These are phyloP conservation scores for Escallonia herrerae DNA, from an alignment of 129 eudicot species.

Conservation along the genomic window DNA sequence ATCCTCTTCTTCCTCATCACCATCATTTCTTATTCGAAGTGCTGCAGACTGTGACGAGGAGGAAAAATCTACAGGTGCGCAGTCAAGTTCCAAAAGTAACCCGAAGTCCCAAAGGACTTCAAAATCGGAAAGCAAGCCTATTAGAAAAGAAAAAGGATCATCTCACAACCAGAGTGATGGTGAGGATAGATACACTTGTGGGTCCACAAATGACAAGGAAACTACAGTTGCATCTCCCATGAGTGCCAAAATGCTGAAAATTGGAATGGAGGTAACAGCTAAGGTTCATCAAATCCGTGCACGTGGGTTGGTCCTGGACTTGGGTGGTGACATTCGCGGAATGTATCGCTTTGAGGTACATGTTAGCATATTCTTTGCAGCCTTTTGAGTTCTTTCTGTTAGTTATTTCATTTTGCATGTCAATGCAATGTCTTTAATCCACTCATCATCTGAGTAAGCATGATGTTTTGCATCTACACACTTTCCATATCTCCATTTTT, in stretches of 20 bases:
- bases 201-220: conserved; percentile 11
- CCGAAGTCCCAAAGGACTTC: not conserved
- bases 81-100: conserved; percentile 14
- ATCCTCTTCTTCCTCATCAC: conserved; percentile 27
- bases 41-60: conserved; percentile 55
- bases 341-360: conserved; percentile 85
- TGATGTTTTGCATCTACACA: no score
- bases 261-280: conserved; percentile 63
- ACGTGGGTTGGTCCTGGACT: conserved; percentile 76
- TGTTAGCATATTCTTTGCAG: not conserved
- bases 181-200: conserved; percentile 2
- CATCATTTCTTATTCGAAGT: conserved; percentile 43
- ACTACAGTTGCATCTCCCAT: conserved; percentile 20
- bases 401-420: not conserved
- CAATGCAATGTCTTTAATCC: not conserved
- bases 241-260: conserved; percentile 52
- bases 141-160: not conserved
- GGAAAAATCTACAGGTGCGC: conserved; percentile 29
- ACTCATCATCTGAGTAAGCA: no score
- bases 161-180: not conserved
- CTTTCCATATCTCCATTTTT: no score
- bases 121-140: not conserved
- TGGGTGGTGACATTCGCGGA: conserved; percentile 79
- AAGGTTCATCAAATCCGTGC: conserved; percentile 76
- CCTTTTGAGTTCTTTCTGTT: not conserved